phyloP scores from a whole-genome alignment of 768 basidiomycete genomes.

The Coprinopsis cinerea region DNA sequence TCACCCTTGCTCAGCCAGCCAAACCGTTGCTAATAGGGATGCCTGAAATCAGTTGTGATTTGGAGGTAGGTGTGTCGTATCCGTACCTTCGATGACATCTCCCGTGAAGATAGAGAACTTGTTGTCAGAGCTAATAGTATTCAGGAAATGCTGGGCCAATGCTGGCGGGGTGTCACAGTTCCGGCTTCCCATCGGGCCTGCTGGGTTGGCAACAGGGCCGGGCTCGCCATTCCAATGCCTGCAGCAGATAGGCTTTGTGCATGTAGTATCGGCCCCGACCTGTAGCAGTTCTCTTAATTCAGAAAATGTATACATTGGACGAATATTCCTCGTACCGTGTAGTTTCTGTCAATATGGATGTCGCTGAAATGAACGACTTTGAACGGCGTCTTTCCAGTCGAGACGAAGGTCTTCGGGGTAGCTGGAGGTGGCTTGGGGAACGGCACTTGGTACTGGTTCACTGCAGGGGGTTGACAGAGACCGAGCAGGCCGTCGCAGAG shows the following conservation, averaged over 20 bases:
- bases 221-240: slow-evolving; percentile 39
- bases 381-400: slow-evolving; percentile 38
- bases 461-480: slow-evolving; percentile 44
- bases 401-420: slow-evolving; percentile 27
- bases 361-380: slow-evolving; percentile 59
- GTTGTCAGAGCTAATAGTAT: slow-evolving; percentile 40
- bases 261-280: slow-evolving; percentile 49
- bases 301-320: neutral
- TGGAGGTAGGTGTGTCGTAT: too few species aligned
- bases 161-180: slow-evolving; percentile 48
- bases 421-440: slow-evolving; percentile 38
- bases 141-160: slow-evolving; percentile 31
- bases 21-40: slow-evolving; percentile 48
- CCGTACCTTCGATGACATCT: slow-evolving; percentile 52
- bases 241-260: slow-evolving; percentile 62
- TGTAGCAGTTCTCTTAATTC: slow-evolving; percentile 17
- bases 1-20: slow-evolving; percentile 37
- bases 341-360: slow-evolving; percentile 54
- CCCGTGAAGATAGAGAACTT: slow-evolving; percentile 59
- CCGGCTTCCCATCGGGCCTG: slow-evolving; percentile 42
- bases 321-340: slow-evolving; percentile 34
- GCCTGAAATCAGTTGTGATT: too few species aligned
- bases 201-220: slow-evolving; percentile 33
- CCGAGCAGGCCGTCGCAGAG: slow-evolving; percentile 52
- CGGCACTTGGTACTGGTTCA: slow-evolving; percentile 37